A percentile compares a stretch with the other conserved stretches of the same genome.
Conservation (phyloP, 768 basidiomycete species). For the Tylopilus vinaceipallidus region DNA sequence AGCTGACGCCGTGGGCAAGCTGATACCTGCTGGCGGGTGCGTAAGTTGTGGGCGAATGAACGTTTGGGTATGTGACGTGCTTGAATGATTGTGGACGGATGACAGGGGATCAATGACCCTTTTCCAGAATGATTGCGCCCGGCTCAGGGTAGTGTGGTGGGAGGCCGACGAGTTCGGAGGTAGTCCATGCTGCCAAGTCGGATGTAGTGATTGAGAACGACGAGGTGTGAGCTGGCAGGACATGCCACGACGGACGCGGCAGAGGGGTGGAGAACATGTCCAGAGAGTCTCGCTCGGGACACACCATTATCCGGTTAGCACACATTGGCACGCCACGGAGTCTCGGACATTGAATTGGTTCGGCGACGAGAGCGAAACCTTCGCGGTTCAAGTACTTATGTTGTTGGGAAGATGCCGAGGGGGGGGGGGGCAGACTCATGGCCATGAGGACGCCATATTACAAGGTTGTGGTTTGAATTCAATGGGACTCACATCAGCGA, state of each 20-base stretch:
- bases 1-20: slow-evolving; percentile 13
- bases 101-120: slow-evolving; percentile 15
- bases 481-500: slow-evolving; percentile 6
- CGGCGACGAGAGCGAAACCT: slow-evolving; percentile 18
- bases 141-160: slow-evolving; percentile 13
- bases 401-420: not conserved
- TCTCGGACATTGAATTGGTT: slow-evolving; percentile 31
- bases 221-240: slow-evolving; percentile 11
- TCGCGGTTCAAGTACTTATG: slow-evolving; percentile 22
- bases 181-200: slow-evolving; percentile 1
- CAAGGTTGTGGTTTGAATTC: slow-evolving; percentile 7
- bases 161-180: slow-evolving; percentile 17
- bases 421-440: slow-evolving; percentile 11
- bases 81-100: not conserved
- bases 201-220: slow-evolving; percentile 10
- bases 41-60: slow-evolving; percentile 11
- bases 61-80: slow-evolving; percentile 16
- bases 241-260: slow-evolving; percentile 2
- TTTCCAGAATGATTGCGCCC: slow-evolving; percentile 22
- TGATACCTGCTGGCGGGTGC: slow-evolving; percentile 13
- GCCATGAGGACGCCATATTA: slow-evolving; percentile 1
- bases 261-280: slow-evolving; percentile 1
- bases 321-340: slow-evolving; percentile 23
- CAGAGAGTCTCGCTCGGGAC: not conserved
- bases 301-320: slow-evolving; percentile 3